Percentiles rank a stretch among this genome's conserved stretches.
phyloP scores from a whole-genome alignment of 2,329 filamentous ascomycete genomes.

The Plectosphaerella cucumerina region DNA sequence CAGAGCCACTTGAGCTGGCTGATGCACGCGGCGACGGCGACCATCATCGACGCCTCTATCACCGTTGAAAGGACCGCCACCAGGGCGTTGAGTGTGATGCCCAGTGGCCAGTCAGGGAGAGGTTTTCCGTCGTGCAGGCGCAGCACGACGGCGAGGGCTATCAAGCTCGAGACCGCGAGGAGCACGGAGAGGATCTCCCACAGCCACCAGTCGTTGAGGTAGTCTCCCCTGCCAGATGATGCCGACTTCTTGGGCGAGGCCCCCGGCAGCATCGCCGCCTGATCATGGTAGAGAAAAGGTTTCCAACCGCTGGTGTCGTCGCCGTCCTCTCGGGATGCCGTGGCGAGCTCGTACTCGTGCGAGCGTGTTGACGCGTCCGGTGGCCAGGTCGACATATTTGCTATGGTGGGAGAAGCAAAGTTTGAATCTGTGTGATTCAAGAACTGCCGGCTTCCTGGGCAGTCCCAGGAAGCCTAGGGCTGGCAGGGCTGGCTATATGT shows the following conservation, averaged over 20 bases:
- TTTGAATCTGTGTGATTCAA: too few relatives aligned
- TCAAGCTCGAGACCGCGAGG: background rate
- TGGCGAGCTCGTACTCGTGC: too few relatives aligned
- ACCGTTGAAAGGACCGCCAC: constrained; percentile 20
- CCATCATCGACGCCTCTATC: constrained; percentile 14
- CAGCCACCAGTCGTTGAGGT: background rate
- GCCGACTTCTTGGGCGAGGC: too few relatives aligned
- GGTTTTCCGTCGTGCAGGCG: constrained; percentile 11
- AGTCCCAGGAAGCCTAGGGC: too few relatives aligned
- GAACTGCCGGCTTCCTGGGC: too few relatives aligned
- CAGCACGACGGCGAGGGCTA: constrained; percentile 16
- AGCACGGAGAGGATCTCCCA: background rate
- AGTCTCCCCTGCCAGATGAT: background rate
- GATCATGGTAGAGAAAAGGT: too few relatives aligned
- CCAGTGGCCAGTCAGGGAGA: constrained; percentile 14
- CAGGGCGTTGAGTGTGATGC: constrained; percentile 20
- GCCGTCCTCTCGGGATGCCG: too few relatives aligned
- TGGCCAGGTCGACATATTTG: background rate
- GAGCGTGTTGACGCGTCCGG: too few relatives aligned
- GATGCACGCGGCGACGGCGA: constrained; percentile 18
- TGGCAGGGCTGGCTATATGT: too few relatives aligned
- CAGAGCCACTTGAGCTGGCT: constrained; percentile 14
- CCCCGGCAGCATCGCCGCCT: too few relatives aligned
- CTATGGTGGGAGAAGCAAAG: too few relatives aligned
- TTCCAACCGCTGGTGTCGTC: too few relatives aligned